phyloP scores from a whole-genome alignment of 2,329 filamentous ascomycete species.

The Metarhizium anisopliae region DNA sequence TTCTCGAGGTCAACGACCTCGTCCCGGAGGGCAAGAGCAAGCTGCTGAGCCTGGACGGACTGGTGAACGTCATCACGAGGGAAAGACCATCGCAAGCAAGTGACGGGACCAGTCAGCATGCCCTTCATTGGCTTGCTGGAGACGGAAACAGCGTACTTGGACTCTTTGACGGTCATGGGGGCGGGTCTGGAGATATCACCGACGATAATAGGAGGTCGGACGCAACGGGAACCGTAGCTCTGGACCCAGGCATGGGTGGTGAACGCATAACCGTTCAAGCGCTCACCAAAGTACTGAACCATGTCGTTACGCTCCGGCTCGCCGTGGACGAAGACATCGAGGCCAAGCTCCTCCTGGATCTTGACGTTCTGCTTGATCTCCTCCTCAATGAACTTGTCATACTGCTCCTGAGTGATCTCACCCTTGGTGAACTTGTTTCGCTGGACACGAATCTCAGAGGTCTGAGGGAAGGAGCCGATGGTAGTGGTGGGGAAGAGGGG shows the following conservation, averaged over 20 bases:
- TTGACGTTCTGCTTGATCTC: slow-evolving; percentile 93
- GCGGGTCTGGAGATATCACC: slow-evolving; percentile 95
- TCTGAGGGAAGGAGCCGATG: slow-evolving; percentile 99
- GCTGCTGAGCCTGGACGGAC: slow-evolving; percentile 97
- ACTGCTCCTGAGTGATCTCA: slow-evolving; percentile 84
- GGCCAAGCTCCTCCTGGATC: slow-evolving; percentile 95
- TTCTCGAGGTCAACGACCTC: slow-evolving; percentile 97
- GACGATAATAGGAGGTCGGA: slow-evolving; percentile 95
- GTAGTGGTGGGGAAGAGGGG: slow-evolving; percentile 98
- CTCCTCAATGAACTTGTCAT: slow-evolving; percentile 99
- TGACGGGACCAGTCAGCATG: slow-evolving; percentile 99
- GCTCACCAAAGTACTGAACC: slow-evolving; percentile 99
- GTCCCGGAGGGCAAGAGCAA: slow-evolving; percentile 94
- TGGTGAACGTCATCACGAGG: slow-evolving; percentile 99
- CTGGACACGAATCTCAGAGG: slow-evolving; percentile 93
- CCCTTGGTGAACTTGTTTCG: slow-evolving; percentile 99
- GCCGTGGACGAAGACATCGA: slow-evolving; percentile 96
- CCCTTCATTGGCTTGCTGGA: slow-evolving; percentile 99
- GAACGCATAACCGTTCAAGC: slow-evolving; percentile 93
- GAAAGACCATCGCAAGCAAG: slow-evolving; percentile 98
- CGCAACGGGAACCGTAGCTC: slow-evolving; percentile 96
- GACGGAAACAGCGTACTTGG: slow-evolving; percentile 93
- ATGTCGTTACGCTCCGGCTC: slow-evolving; percentile 99
- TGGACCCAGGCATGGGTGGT: slow-evolving; percentile 99
- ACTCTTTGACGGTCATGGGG: slow-evolving; percentile 99